Evolutionary conservation across 306 rosid genomes (phyloP), one percentile per base, ranked within the genome.

Genomic region (Gleditsia sinensis): DNA sequence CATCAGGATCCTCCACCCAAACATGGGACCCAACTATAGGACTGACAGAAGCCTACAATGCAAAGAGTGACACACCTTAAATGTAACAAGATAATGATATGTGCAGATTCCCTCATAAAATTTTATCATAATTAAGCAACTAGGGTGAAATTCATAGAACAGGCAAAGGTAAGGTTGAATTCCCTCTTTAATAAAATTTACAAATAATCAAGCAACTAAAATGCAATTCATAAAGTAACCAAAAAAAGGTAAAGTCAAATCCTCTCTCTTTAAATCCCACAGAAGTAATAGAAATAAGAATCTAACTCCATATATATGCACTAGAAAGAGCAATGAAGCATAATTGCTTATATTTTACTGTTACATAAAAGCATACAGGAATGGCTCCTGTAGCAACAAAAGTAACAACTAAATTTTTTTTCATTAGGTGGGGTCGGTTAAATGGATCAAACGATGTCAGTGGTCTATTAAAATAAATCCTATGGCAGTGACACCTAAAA

Each of bases 1-100:
- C 88, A 46, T 84, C 87, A 27, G 84, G 82, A 80, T 92, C 93
- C 87, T 89, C 97, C 75, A 92, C 74, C 97, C 97, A 92, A 63
- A 92, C 81, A 66, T 79, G 82, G 34, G 96, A 75, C 23, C 97
- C 97, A 78, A 84, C 86, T 54, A 66, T 71, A 46, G 76, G 90
- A 82, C 61, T 84, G 37, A 81, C 45, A 65, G 81, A 82, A 80
- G 87, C 93, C 96, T 92, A 67, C 74, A 85, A 75, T 66, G 80
- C 55, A 58, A 46, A 60, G 74, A 50, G 59, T 37, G 50, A 68
- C 60, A 75, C 71, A 49, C 66, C 49, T 77, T 66, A n/a, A 50
- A 54, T 16, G 74, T n/a, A 77, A 61, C 42, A 63, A 68, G 56
- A 0, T 34, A 63, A 39, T 14, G 9, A 21, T 19, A 37, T 30